Percentiles rank a stretch among this genome's conserved stretches.
Conservation (phyloP, 305 asterid species). For the Fraxinus albicans region DNA sequence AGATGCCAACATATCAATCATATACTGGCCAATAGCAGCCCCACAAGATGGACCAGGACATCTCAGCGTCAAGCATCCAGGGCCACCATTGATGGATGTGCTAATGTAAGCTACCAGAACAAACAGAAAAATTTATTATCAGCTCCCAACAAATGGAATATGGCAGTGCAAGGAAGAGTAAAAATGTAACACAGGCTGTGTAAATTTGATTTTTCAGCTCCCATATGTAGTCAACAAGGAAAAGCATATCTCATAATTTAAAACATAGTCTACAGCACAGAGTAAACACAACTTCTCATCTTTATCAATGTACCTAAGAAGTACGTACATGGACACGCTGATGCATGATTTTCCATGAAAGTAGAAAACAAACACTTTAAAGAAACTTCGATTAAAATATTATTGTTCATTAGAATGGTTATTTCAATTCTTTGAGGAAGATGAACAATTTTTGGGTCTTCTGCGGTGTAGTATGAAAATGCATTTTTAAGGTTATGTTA, state of each 20-base stretch:
- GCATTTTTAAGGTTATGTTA: not conserved
- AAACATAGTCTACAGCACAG: not conserved
- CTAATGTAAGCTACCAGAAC: constrained; percentile 68
- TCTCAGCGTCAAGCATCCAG: constrained; percentile 83
- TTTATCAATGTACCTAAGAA: not conserved
- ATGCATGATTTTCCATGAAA: not conserved
- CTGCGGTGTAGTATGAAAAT: not conserved
- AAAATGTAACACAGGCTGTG: constrained; percentile 8
- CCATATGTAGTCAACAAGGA: not conserved
- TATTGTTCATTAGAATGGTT: not conserved
- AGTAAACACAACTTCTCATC: not conserved
- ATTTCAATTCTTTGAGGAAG: not conserved
- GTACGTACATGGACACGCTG: not conserved
- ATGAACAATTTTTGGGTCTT: not conserved
- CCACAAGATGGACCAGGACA: constrained; percentile 87
- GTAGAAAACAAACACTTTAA: not conserved
- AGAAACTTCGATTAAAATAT: not conserved
- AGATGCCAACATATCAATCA: constrained; percentile 50
- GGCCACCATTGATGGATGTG: constrained; percentile 84
- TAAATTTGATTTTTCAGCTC: constrained; percentile 3
- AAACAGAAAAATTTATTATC: constrained; percentile 18
- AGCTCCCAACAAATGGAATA: not conserved
- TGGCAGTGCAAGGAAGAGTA: constrained; percentile 14
- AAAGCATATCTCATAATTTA: not conserved
- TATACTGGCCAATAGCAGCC: constrained; percentile 77